phyloP scores from a whole-genome alignment of 2,329 filamentous ascomycete species.

The Colletotrichum melonis region DNA sequence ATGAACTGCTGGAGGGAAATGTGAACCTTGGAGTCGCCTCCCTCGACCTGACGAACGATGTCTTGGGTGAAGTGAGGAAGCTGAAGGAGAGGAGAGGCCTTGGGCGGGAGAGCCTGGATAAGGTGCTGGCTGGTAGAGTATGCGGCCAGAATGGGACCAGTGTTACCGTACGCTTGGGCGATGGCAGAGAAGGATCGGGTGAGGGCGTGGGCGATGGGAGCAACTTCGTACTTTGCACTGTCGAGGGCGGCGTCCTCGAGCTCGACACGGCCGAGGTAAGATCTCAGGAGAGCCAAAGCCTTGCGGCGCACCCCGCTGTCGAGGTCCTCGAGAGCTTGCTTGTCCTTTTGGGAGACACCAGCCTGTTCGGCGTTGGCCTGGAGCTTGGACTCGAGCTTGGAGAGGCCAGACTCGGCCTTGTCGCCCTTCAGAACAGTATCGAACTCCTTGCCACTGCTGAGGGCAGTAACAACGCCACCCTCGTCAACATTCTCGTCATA shows the following conservation, averaged over 20 bases:
- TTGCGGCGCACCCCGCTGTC: slow-evolving; percentile 87
- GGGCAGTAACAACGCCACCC: slow-evolving; percentile 80
- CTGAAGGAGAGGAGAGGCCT: slow-evolving; percentile 88
- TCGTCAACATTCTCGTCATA: slow-evolving; percentile 88
- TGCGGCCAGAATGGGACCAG: slow-evolving; percentile 82
- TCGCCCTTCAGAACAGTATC: slow-evolving; percentile 79
- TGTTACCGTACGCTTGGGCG: slow-evolving; percentile 86
- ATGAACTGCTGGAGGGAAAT: slow-evolving; percentile 89
- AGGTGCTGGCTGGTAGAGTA: slow-evolving; percentile 87
- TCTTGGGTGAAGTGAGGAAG: slow-evolving; percentile 85
- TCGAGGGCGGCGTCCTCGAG: slow-evolving; percentile 82
- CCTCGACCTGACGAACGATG: slow-evolving; percentile 74
- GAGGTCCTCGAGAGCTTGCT: slow-evolving; percentile 79
- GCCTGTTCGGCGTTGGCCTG: slow-evolving; percentile 64
- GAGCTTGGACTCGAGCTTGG: slow-evolving; percentile 86
- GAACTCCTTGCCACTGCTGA: slow-evolving; percentile 90
- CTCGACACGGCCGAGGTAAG: slow-evolving; percentile 90
- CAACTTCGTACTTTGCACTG: slow-evolving; percentile 88
- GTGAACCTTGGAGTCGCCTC: slow-evolving; percentile 77
- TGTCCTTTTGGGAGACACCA: slow-evolving; percentile 79
- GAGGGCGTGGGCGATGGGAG: slow-evolving; percentile 85
- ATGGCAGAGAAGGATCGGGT: slow-evolving; percentile 91
- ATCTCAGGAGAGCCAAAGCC: slow-evolving; percentile 90
- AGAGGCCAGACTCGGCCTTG: slow-evolving; percentile 82
- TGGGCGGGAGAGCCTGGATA: slow-evolving; percentile 88